phyloP scores from a whole-genome alignment of 345 rosid genomes.

The Hypericum androsaemum region DNA sequence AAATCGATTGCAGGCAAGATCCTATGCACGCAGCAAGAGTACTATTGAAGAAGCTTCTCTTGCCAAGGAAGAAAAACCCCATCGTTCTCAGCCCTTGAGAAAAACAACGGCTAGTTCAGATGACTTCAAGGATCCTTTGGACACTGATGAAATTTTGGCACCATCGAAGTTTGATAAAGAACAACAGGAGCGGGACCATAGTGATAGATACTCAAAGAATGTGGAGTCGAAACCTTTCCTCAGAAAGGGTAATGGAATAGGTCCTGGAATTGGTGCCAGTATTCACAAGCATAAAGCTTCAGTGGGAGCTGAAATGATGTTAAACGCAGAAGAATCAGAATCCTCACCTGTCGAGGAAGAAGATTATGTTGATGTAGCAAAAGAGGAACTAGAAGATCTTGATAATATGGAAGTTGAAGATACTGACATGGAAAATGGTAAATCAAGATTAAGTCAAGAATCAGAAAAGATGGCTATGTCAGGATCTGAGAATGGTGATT shows the following conservation, averaged over 20 bases:
- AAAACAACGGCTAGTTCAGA: constrained; percentile 48
- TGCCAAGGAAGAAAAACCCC: constrained; percentile 56
- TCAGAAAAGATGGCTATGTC: constrained; percentile 55
- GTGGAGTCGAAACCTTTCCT: constrained; percentile 37
- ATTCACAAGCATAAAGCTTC: constrained; percentile 43
- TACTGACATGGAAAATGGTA: constrained; percentile 42
- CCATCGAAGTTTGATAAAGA: constrained; percentile 52
- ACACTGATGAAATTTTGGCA: constrained; percentile 38
- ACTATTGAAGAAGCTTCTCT: constrained; percentile 43
- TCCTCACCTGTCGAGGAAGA: constrained; percentile 41
- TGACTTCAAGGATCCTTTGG: constrained; percentile 46
- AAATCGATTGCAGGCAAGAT: constrained; percentile 52
- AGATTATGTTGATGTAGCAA: constrained; percentile 34
- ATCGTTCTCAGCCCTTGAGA: constrained; percentile 41
- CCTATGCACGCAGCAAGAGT: constrained; percentile 52
- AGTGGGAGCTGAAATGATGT: constrained; percentile 36
- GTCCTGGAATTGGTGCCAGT: constrained; percentile 41
- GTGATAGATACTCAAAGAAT: constrained; percentile 28
- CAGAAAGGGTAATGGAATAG: constrained; percentile 39
- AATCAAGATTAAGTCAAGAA: constrained; percentile 50
- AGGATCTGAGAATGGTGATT: constrained; percentile 50
- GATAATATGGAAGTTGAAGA: constrained; percentile 45
- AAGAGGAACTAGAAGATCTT: constrained; percentile 46
- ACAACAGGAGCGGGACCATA: constrained; percentile 30
- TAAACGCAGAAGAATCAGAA: constrained; percentile 35